Base-by-base conservation (phyloP, 805 yeast genomes). In the Barnettozyma vustinii region DNA sequence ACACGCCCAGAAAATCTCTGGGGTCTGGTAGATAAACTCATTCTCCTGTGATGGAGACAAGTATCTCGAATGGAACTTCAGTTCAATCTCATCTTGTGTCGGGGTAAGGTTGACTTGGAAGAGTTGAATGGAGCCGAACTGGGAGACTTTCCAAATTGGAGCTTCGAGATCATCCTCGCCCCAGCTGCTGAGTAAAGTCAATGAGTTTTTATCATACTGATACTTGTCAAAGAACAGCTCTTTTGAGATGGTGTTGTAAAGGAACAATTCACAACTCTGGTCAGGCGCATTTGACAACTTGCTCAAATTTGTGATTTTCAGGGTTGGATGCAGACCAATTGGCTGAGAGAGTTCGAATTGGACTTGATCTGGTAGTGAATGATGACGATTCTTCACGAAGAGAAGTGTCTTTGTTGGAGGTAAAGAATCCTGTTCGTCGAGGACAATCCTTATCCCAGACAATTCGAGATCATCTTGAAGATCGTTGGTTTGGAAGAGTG, bases 141-240 rank as follows among this genome's bases (percentile, higher is more conserved):
- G 56, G 3, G 56, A 50, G 8, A 68, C 67, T 26, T 65, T 64
- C 72, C 80, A 81, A 32, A 66, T 73, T 5, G 86, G 86, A 32
- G 72, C 70, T 54, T 80, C 86, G 21, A 80, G 62, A 56, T 81
- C 82, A n/a, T 71, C 65, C 46, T 76, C 79, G 3, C 84, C 84
- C 74, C 76, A 76, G 1, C 73, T 60, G 2, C 66, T 68, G 1
- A 74, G 33, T 15, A 77, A 64, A n/a, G 60, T 53, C 39, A 50
- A 49, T 20, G 25, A 46, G n/a, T 64, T 56, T 21, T 64, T 67
- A 30, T 70, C 61, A 21, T 77, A 69, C 58, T 81, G 83, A 58
- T 77, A 80, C 57, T 68, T 68, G 63, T 80, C 85, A n/a, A 79
- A 67, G 56, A 81, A 78, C 19, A 80, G 47, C 16, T 67, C 64